These are phyloP conservation scores for Cylindrodendrum hubeiense DNA, from an alignment of 2,329 filamentous ascomycete species.

Conservation along the genomic window DNA sequence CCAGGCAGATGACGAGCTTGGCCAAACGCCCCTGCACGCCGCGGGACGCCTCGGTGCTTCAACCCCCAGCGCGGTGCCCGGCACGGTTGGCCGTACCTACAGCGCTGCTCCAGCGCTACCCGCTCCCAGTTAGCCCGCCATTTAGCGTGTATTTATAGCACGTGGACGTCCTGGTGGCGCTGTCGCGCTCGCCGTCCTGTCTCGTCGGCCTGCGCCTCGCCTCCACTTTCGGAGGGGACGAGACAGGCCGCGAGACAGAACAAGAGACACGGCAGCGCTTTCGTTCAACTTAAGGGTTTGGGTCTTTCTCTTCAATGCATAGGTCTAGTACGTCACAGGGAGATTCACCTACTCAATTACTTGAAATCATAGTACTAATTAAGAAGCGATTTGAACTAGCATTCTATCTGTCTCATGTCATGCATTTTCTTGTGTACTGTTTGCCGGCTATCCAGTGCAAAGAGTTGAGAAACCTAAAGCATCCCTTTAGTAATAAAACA, in stretches of 20 bases:
- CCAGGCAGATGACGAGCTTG: conserved; percentile 28
- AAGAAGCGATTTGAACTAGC: background rate
- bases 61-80: background rate
- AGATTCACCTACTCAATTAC: background rate
- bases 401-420: background rate
- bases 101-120: conserved; percentile 18
- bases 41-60: too few species aligned
- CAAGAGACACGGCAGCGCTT: conserved; percentile 2
- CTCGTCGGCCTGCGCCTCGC: background rate
- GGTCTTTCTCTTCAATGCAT: too few species aligned
- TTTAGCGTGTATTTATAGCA: conserved; percentile 14
- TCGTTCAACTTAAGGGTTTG: too few species aligned
- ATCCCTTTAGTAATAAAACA: background rate
- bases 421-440: background rate
- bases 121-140: conserved; percentile 6
- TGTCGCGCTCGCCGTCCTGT: conserved; percentile 4
- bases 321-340: too few species aligned
- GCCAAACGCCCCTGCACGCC: background rate
- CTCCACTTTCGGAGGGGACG: conserved; percentile 9
- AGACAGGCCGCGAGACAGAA: conserved; percentile 5
- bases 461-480: background rate
- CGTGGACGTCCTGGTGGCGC: conserved; percentile 15
- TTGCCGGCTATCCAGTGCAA: background rate
- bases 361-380: background rate
- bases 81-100: conserved; percentile 8